Conservation (phyloP, 345 rosid genomes). For the Salix suchowensis region DNA sequence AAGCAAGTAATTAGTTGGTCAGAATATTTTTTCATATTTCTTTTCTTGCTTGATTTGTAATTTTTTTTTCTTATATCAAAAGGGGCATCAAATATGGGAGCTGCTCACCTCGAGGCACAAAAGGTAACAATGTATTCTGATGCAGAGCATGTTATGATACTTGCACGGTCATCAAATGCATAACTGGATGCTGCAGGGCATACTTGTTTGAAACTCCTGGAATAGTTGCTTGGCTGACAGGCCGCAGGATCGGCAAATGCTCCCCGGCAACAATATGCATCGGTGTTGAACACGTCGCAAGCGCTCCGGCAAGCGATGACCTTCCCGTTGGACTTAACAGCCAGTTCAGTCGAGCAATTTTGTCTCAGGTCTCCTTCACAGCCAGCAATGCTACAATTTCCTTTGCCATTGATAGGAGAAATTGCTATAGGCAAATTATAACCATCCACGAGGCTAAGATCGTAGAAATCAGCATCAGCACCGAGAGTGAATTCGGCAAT, state of each 20-base stretch:
- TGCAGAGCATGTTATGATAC: conserved; percentile 47
- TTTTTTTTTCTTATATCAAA: neutral
- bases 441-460: conserved; percentile 65
- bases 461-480: conserved; percentile 35
- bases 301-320: conserved; percentile 59
- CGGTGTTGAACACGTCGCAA: conserved; percentile 43
- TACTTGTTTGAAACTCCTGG: conserved; percentile 47
- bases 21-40: neutral
- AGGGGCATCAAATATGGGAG: neutral
- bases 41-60: no score
- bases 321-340: conserved; percentile 29
- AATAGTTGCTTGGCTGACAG: conserved; percentile 49
- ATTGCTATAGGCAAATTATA: conserved; percentile 48
- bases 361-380: conserved; percentile 48
- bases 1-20: neutral
- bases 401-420: conserved; percentile 37
- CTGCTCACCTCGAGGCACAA: conserved; percentile 49
- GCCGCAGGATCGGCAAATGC: conserved; percentile 26
- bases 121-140: conserved; percentile 46
- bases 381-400: conserved; percentile 50
- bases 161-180: conserved; percentile 45
- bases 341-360: conserved; percentile 44
- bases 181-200: conserved; percentile 66
- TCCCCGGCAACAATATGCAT: conserved; percentile 60
- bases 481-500: conserved; percentile 55